These are phyloP conservation scores for Schwanniomyces polymorphus DNA, from an alignment of 805 yeast genomes.

Conservation along the genomic window DNA sequence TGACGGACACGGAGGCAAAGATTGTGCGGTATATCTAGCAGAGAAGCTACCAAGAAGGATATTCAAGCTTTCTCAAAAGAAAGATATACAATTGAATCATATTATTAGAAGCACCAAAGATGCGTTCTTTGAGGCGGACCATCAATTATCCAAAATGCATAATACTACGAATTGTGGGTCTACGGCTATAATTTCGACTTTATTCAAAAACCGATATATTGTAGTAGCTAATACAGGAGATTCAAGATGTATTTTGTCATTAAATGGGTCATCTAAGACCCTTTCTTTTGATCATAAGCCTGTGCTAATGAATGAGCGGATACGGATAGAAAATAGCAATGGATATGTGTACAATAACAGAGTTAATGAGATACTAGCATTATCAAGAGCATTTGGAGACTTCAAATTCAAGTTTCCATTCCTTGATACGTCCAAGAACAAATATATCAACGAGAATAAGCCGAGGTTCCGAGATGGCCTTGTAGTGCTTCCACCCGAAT, in stretches of 20 bases:
- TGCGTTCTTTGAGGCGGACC: conserved; percentile 38
- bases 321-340: conserved; percentile 41
- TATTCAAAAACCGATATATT: conserved; percentile 36
- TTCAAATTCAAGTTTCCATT: conserved; percentile 41
- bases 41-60: conserved; percentile 38
- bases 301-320: conserved; percentile 41
- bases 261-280: conserved; percentile 58
- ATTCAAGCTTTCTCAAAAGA: conserved; percentile 22
- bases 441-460: conserved; percentile 24
- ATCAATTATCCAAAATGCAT: conserved; percentile 20
- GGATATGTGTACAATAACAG: conserved; percentile 38
- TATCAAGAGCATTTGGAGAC: conserved; percentile 47
- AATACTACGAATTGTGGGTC: conserved; percentile 39
- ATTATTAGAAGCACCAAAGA: conserved; percentile 26
- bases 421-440: conserved; percentile 29
- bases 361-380: conserved; percentile 43
- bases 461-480: conserved; percentile 22
- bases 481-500: conserved; percentile 42
- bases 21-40: conserved; percentile 56
- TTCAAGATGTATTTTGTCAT: conserved; percentile 62
- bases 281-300: conserved; percentile 47
- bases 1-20: conserved; percentile 82
- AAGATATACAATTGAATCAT: conserved; percentile 9
- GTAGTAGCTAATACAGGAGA: conserved; percentile 76
- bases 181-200: conserved; percentile 36